phyloP scores from a whole-genome alignment of 148 eudicot genomes.

The Polygonum maritimum region DNA sequence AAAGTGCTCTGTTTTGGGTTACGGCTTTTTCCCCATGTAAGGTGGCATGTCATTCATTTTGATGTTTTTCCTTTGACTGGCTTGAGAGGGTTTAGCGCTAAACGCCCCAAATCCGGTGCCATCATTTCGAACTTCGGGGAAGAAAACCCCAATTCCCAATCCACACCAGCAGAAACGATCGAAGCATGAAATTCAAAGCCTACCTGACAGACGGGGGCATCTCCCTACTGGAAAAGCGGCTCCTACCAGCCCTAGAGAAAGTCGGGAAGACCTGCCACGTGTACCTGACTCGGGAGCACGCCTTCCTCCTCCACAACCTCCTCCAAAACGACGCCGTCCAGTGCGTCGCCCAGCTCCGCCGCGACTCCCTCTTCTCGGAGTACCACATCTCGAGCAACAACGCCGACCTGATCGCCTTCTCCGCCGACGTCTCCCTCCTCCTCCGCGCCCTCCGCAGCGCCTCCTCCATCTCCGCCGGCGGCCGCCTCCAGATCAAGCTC shows the following conservation, averaged over 20 bases:
- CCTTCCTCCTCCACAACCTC: slow-evolving; percentile 82
- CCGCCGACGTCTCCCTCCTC: slow-evolving; percentile 73
- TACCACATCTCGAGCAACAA: slow-evolving; percentile 73
- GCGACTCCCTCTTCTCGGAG: slow-evolving; percentile 58
- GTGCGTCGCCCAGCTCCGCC: slow-evolving; percentile 65
- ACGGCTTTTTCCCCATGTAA: too few species aligned
- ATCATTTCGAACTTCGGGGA: neutral
- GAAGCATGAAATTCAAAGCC: slow-evolving; percentile 87
- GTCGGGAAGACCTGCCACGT: slow-evolving; percentile 70
- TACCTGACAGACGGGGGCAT: slow-evolving; percentile 73
- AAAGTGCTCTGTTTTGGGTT: too few species aligned
- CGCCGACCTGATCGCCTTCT: slow-evolving; percentile 70
- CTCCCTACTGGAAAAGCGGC: slow-evolving; percentile 58
- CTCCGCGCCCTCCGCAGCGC: slow-evolving; percentile 80
- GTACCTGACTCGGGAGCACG: slow-evolving; percentile 63
- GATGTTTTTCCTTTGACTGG: too few species aligned
- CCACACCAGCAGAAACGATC: neutral
- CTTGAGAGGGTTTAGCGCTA: neutral
- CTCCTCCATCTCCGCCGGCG: slow-evolving; percentile 39
- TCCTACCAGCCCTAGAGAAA: slow-evolving; percentile 79
- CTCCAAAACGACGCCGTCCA: slow-evolving; percentile 62
- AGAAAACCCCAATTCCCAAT: neutral
- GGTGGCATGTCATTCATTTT: too few species aligned
- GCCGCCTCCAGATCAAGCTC: slow-evolving; percentile 66
- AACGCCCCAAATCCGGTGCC: neutral